Evolutionary conservation across 1,139 yeast genomes (phyloP), one percentile per base, ranked within the genome.

Genomic region (Candida sp.): DNA sequence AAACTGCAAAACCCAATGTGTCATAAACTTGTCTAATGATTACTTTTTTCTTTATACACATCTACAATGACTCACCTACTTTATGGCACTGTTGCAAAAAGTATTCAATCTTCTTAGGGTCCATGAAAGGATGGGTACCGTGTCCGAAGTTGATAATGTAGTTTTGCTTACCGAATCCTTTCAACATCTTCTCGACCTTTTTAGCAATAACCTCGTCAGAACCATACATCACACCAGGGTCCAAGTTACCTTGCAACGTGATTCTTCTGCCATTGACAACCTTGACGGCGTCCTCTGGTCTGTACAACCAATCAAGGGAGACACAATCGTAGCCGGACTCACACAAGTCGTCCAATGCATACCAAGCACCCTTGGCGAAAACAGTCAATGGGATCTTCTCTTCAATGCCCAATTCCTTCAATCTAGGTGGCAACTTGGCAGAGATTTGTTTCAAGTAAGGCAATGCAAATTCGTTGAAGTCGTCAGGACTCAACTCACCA

Each of bases 321-420:
- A 94, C 92, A 27, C 85, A 83, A 63, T 93, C 86, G 71, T 91
- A 96, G 7, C 96, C 96, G n/a, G 90, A 74, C 42, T 84, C 85
- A 65, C 97, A 89, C 56, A 94, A 77, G 51, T 86, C 88, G 62
- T 94, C 96, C 52, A 94, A 77, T 4, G 98, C 98, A 63, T 92
- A 94, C 98, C 98, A 94, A 0, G 99, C 96, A 47, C 97, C 97
- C 73, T 93, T 94, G 34, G 98, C 94, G 65, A 94, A 94, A 4
- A 92, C 86, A 0, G 97, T 90, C 65, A 94, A 73, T 40, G 99
- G 99, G 42, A 96, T 85, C 40, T 81, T 73, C 57, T 90, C 96
- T 6, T 64, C 68, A 49, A 89, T 70, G 2, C 94, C 96, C 53
- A 90, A 74, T 69, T 90, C 94, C 53, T 69, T 64, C 62, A 94